Percentiles rank a stretch among this genome's conserved stretches.
phyloP scores from a whole-genome alignment of 2,329 filamentous ascomycete genomes.

The Diaporthe citri region DNA sequence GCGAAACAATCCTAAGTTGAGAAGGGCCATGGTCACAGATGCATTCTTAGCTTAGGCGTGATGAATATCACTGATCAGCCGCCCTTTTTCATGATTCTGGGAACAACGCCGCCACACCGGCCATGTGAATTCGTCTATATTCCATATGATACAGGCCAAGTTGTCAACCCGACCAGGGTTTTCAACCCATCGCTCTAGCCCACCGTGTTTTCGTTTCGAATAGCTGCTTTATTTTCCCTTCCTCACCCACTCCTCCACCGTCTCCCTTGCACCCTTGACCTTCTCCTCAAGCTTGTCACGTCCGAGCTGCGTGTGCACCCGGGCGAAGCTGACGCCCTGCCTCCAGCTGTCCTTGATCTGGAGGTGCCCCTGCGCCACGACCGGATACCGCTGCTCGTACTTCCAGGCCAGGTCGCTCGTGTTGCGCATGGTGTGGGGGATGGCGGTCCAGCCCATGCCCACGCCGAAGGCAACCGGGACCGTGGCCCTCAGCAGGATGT shows the following conservation, averaged over 20 bases:
- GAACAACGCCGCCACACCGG: not conserved
- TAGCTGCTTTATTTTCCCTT: constrained; percentile 80
- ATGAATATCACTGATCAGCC: not conserved
- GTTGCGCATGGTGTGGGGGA: constrained; percentile 93
- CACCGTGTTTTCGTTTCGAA: not conserved
- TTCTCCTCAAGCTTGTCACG: constrained; percentile 83
- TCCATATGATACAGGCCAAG: constrained; percentile 42
- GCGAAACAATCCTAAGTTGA: not conserved
- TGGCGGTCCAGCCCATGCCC: constrained; percentile 83
- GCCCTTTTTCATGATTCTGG: not conserved
- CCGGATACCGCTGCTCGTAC: constrained; percentile 92
- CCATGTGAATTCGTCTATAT: constrained; percentile 41
- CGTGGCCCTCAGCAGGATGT: constrained; percentile 81
- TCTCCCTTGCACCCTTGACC: constrained; percentile 80
- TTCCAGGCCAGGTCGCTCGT: constrained; percentile 88
- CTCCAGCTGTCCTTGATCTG: constrained; percentile 76
- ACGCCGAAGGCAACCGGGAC: constrained; percentile 85
- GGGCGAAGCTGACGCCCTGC: constrained; percentile 79
- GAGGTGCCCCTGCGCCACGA: constrained; percentile 84
- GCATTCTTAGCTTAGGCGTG: not conserved
- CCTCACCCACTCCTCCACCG: constrained; percentile 89
- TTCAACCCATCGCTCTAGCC: constrained; percentile 14
- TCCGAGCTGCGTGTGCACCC: constrained; percentile 79
- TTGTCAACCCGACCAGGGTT: constrained; percentile 8
- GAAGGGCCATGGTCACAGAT: not conserved